Evolutionary conservation across 2,329 filamentous ascomycete species (phyloP), one percentile per base, ranked within the genome.

Genomic region (Aspergillus sp.): DNA sequence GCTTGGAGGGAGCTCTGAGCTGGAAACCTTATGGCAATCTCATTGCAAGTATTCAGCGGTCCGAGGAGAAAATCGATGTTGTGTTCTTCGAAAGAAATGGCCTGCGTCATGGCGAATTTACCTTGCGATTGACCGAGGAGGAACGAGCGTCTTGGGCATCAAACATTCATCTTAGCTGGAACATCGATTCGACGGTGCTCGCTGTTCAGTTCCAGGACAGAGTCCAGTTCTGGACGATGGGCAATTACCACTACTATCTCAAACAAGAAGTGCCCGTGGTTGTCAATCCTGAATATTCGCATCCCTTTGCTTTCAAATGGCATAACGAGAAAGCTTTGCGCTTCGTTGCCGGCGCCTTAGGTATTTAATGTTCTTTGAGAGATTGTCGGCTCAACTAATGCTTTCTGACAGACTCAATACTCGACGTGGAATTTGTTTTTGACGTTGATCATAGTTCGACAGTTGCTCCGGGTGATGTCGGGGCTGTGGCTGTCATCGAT

Each of bases 51-150:
- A 85, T 96, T 49, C 92, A 96, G 73, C 84, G 91, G 16, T 76
- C 86, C n/a, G 73, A 83, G 1, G 85, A 89, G 52, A 82, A 82
- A n/a, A 79, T 91, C 20, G 89, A 96, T 66, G 87, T 98, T 49
- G 87, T 96, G 3, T 99, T 99, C 76, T 99, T 99, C 67, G 95
- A 99, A 78, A 85, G 93, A 55, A 99, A 99, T 69, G 95, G 95
- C n/a, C 82, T 99, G 59, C 86, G 94, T n/a, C 95, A 99, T 75
- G 95, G 95, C 4, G 86, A 97, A 65, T 99, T 98, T 70, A 87
- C 87, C n/a, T 81, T 99, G 18, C 87, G 91, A 51, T 73, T 89
- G 36, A 85, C 82, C 3, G 79, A 84, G 12, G 83, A 87, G 60
- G 86, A 88, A 52, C 76, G 84, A 56, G 74, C 83, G 7, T 77